Base-by-base conservation (phyloP, 805 yeast genomes). In the Wickerhamiella allomyrinae region DNA sequence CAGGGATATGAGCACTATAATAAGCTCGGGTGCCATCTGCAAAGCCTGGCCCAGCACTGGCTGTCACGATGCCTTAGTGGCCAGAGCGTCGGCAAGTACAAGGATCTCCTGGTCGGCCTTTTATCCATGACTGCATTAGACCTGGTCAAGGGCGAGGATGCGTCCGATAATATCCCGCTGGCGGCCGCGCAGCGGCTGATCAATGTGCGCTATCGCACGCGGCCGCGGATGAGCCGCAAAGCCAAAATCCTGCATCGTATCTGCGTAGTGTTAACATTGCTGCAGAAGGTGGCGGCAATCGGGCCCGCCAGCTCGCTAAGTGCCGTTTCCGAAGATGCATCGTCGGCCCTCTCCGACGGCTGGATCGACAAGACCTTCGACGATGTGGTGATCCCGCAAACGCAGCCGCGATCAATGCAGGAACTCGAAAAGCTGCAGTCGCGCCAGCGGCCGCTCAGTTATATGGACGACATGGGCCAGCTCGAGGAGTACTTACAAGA, bases 71-170 rank as follows among this genome's bases (percentile, higher is more conserved):
- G 85, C 53, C 60, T 73, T 55, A 71, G 56, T 46, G 71, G 46
- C 24, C 44, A 54, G 57, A 76, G 67, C 54, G 69, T 65, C 44
- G 67, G 65, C 50, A 79, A 80, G 56, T 84, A 85, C 58, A 84
- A 85, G 55, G 94, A 84, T 55, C 81, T 83, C 4, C 58, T 85
- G 21, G 80, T 84, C 40, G 91, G 94, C 1, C 77, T 82, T 19
- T 67, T 85, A 57, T 77, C 91, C 2, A 82, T 84, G 94, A 83
- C 79, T 38, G 77, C 87, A 6, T 81, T 85, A 40, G 94, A 85
- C 61, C 77, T 83, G 40, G 87, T 83, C 13, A 80, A 93, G 84
- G 94, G 95, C 2, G 76, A 89, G 1, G 81, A 82, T 87, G 77
- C 80, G 42, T 91, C 81, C 50, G 83, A 94, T 54, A 76, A 74